Evolutionary conservation across 1,284 basidiomycete species (phyloP), one percentile per base, ranked within the genome.

Genomic region (Wallemia hederae): DNA sequence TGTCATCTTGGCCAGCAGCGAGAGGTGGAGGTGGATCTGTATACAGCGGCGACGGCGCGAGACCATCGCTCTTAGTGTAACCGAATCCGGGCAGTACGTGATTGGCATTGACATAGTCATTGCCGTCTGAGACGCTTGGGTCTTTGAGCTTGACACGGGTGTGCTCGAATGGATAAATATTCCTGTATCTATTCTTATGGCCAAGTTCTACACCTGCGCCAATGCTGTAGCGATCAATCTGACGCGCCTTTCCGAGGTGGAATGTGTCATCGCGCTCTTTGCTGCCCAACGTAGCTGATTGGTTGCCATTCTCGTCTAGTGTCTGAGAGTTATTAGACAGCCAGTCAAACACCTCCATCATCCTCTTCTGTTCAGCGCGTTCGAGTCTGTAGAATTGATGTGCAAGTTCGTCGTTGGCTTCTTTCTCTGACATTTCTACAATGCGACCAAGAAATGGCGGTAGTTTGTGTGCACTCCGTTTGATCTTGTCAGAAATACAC

Each of bases 201-300:
- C 92, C 92, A 65, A 92, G 86, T 72, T 97, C 92, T 2, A 98
- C 78, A 1, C 88, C 92, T 2, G 92, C 92, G 0, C 87, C 89
- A 65, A 98, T 98, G 63, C 87, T 90, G 70, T 83, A 96, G 11
- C 67, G 91, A 79, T 62, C 71, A 61, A 62, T 64, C n/a, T 61
- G 59, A 64, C 57, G n/a, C 61, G 58, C 27, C 63, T 60, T 25
- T 26, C 55, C 39, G 56, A 24, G 33, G 59, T 59, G 28, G 59
- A 28, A 61, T 24, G 61, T 62, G 9, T 56, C 57, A 25, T 66
- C 65, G 27, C 61, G 64, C 61, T 81, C 79, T 65, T 70, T 61
- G 59, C 2, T 61, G 60, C 58, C 58, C 55, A n/a, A 49, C 25
- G 26, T 27, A 26, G 59, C n/a, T 1, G 55, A 28, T 19, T 56